Base-by-base conservation (phyloP, 1,284 basidiomycete genomes). In the Neonothopanus nambi region DNA sequence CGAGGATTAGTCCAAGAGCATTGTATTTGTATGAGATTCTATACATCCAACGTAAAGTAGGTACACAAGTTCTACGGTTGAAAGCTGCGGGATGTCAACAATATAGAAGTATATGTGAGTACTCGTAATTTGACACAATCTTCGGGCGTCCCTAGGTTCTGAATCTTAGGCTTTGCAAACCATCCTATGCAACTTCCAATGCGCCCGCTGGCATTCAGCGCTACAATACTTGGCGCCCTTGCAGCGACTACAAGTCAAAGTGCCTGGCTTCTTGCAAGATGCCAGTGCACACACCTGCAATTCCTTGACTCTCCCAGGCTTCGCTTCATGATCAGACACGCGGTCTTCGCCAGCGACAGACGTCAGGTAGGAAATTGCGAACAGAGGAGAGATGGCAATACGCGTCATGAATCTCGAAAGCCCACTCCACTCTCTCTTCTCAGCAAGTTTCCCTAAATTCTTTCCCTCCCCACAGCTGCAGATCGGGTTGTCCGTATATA, bases 401-500 rank as follows among this genome's bases (percentile, higher is more conserved):
- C 72, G 59, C 3, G 67, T 71, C 7, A 65, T 65, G 49, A 65
- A 65, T n/a, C 66, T 66, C 3, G 66, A 65, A 21, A 73, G 57
- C 2, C 26, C 42, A 12, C 55, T 57, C 71, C 71, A 75, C 6
- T 52, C 45, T 17, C 55, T 26, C 13, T 65, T 59, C 30, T 63
- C 61, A 3, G 23, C 38, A 57, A 72, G 67, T 3, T 57, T 62
- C 1, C 62, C 65, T 3, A 67, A 61, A 42, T 69, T 66, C 44
- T 69, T 67, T 1, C 73, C 73, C 36, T 59, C 46, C 9, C 73
- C 73, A 49, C 73, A 75, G 28, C 62, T 63, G 41, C 73, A 75
- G 12, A 75, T 39, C 1, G 71, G 68, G 38, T 59, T 60, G 28
- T 51, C 23, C 11, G 63, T 61, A 46, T 64, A 61, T 37, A 64